These are phyloP conservation scores for Neofusicoccum sp. DNA, from an alignment of 2,329 filamentous ascomycete genomes.

Conservation along the genomic window DNA sequence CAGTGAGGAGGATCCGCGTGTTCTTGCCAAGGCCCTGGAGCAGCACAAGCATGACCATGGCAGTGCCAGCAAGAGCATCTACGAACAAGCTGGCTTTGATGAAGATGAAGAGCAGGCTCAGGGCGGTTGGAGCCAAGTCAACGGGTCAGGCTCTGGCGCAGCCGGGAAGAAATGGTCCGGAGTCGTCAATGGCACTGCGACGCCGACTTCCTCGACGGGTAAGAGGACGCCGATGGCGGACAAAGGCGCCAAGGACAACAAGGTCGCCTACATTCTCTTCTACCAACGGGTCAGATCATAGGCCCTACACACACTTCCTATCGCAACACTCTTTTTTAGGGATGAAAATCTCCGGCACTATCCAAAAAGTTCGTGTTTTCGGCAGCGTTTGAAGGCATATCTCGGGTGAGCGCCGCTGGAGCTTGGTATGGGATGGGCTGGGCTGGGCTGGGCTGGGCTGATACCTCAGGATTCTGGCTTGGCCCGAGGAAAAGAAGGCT, in stretches of 20 bases:
- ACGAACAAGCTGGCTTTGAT: constrained; percentile 60
- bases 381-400: constrained; percentile 18
- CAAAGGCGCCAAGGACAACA: constrained; percentile 78
- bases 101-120: constrained; percentile 68
- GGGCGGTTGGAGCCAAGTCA: constrained; percentile 83
- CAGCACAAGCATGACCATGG: constrained; percentile 61
- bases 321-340: background rate
- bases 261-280: constrained; percentile 95
- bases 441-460: constrained; percentile 11
- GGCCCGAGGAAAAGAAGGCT: constrained; percentile 5
- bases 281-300: constrained; percentile 71
- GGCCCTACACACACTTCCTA: background rate
- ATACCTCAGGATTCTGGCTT: constrained; percentile 17
- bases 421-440: background rate
- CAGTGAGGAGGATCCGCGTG: constrained; percentile 75
- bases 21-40: constrained; percentile 67
- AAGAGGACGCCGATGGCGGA: constrained; percentile 57
- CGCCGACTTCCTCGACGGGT: constrained; percentile 50
- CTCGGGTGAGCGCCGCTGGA: background rate
- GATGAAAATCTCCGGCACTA: background rate
- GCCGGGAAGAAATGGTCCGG: constrained; percentile 65
- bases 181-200: constrained; percentile 64
- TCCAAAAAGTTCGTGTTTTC: constrained; percentile 18
- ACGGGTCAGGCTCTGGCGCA: constrained; percentile 61
- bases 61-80: constrained; percentile 67